Base-by-base conservation (phyloP, 2,329 filamentous ascomycete genomes). In the Emmonsiellopsis sp. region DNA sequence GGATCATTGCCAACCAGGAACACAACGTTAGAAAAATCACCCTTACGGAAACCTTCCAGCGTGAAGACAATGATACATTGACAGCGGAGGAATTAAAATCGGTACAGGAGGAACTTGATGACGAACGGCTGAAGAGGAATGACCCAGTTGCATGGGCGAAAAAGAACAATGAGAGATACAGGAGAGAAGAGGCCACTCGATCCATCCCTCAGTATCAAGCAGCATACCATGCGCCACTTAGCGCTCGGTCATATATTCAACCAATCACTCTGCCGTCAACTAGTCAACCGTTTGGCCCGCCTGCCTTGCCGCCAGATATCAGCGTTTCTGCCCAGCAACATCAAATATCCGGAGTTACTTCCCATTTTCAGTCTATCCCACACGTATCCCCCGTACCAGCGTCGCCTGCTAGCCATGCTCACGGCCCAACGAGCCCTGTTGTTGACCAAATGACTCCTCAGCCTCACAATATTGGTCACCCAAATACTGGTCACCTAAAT, bases 41-140 rank as follows among this genome's bases (percentile, higher is more conserved):
- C 2, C 78, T 84, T 40, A 86, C 84, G 0, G 85, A 92, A 59
- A 85, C 84, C 0, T 89, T 89, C 59, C 83, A 87, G 58, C 77
- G 81, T 58, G 84, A 90, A 58, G 84, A 86, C 54, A 71, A 79
- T 9, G 81, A 83, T 49, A 76, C 76, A 10, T 67, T 91, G 20
- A 83, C 82, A 0, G 72, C 74, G 0, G 81, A 86, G 50, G 86
- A 90, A 57, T 65, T 74, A 8, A 71, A 70, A 43, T 79, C 83
- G 45, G 81, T 81, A 0, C 73, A 79, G 34, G 59, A 71, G 41
- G 66, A 75, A 48, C 58, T 75, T 6, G 61, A 65, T 35, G 68
- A 76, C 40, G 67, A 74, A 54, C 64, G 62, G 30, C 63, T 76
- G 8, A 65, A 63, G 53, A 67, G 71, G 45, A 67, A 62, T 7